Evolutionary conservation across 176 grass and related monocot species (phyloP).

Genomic region (Eragrostis nindensis): DNA sequence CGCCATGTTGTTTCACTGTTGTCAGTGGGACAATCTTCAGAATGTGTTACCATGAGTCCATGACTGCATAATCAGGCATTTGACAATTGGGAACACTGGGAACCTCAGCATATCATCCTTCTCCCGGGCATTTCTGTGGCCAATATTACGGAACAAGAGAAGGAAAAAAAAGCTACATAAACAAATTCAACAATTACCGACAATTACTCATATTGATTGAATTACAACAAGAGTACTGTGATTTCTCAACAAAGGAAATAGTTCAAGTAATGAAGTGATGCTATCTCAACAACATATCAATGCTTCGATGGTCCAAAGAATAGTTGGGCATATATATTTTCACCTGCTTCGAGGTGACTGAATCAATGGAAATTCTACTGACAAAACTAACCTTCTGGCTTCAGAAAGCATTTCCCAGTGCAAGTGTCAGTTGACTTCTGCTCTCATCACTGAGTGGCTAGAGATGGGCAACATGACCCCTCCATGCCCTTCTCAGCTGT

Average conservation of each 20-base stretch:
- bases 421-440: background rate
- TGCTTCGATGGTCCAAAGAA: conserved; percentile 14
- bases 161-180: no score
- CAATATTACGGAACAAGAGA: no score
- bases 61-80: no score
- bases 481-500: conserved; percentile 17
- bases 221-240: background rate
- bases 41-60: no score
- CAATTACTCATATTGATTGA: background rate
- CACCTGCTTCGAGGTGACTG: conserved; percentile 20
- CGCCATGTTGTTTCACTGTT: no score
- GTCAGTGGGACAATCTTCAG: no score
- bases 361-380: conserved; percentile 34
- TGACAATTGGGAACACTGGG: no score
- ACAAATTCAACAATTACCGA: no score
- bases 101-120: no score
- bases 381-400: conserved; percentile 29
- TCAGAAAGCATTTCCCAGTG: conserved; percentile 18
- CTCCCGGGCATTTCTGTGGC: no score
- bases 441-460: conserved; percentile 19
- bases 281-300: background rate
- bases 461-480: conserved; percentile 12
- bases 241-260: conserved; percentile 14
- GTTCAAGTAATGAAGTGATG: background rate
- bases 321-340: conserved; percentile 10